Percentiles rank a stretch among this genome's conserved stretches.
Evolutionary conservation across 106 monocot species (phyloP).

Genomic region (Amphibolis antarctica): DNA sequence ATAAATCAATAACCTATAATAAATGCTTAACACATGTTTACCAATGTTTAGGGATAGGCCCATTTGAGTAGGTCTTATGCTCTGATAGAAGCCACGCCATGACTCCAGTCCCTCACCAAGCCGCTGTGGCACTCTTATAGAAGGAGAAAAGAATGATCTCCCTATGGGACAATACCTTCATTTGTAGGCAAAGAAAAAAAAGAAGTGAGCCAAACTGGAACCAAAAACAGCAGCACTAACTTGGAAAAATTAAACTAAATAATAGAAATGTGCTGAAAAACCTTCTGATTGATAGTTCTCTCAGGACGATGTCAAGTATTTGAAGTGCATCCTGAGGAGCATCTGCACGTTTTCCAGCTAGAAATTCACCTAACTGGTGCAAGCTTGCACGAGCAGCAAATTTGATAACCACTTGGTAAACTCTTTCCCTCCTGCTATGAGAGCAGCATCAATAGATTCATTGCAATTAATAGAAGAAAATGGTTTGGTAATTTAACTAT

Average conservation of each 20-base stretch:
- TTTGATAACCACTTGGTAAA: conserved; percentile 18
- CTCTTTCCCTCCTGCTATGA: conserved; percentile 8
- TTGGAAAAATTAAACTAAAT: background rate
- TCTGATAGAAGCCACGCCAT: conserved; percentile 58
- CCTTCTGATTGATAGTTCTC: conserved; percentile 20
- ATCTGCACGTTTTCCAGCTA: conserved; percentile 8
- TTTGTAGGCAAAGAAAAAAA: background rate
- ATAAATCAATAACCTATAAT: no score
- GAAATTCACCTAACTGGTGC: conserved; percentile 17
- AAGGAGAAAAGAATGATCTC: conserved; percentile 44
- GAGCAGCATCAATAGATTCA: background rate
- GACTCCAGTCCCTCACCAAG: conserved; percentile 31
- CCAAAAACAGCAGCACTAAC: background rate
- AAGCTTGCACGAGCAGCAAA: conserved; percentile 12
- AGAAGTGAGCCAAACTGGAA: background rate
- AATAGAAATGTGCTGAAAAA: background rate
- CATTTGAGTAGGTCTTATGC: conserved; percentile 53
- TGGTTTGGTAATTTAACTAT: background rate
- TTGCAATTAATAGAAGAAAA: background rate
- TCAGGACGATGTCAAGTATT: conserved; percentile 22
- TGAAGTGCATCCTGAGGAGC: conserved; percentile 28
- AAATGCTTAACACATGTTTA: conserved; percentile 18
- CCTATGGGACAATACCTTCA: conserved; percentile 27
- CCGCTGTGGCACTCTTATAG: conserved; percentile 7
- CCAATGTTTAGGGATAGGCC: conserved; percentile 53